These are phyloP conservation scores for Thielaviopsis euricoi DNA, from an alignment of 2,329 filamentous ascomycete species.

Conservation along the genomic window DNA sequence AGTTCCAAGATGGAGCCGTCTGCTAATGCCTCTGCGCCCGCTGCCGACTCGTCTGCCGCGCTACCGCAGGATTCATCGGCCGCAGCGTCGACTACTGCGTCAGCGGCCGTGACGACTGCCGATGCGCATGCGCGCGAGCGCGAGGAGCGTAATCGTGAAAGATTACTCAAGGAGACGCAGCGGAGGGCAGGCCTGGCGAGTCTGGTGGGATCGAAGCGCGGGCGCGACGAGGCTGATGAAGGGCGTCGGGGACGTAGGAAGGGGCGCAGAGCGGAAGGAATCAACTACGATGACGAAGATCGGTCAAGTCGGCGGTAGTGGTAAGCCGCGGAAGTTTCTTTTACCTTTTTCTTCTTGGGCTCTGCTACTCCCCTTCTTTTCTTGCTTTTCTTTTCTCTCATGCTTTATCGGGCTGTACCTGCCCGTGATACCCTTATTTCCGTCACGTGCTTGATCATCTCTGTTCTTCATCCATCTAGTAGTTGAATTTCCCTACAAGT, in stretches of 20 bases:
- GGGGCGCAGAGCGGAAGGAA: constrained; percentile 22
- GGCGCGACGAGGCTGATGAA: constrained; percentile 28
- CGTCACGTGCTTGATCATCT: not conserved
- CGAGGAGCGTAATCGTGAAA: constrained; percentile 47
- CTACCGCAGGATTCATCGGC: constrained; percentile 7
- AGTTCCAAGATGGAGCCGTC: not conserved
- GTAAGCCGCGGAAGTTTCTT: constrained; percentile 16
- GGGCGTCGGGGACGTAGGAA: constrained; percentile 10
- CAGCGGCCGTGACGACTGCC: constrained; percentile 17
- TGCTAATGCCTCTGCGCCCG: not conserved
- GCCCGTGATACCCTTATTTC: not conserved
- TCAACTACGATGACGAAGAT: constrained; percentile 41
- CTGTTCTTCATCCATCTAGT: not conserved
- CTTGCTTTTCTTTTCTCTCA: not conserved
- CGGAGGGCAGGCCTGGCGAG: constrained; percentile 39
- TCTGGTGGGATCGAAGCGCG: constrained; percentile 31
- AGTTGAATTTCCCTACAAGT: not conserved
- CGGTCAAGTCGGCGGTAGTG: constrained; percentile 37
- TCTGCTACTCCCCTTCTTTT: no score
- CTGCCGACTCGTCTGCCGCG: not conserved
- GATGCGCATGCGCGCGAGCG: constrained; percentile 56
- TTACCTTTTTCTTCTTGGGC: not conserved
- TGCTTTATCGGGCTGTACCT: not conserved
- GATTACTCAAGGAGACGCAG: constrained; percentile 52
- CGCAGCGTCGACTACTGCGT: constrained; percentile 18